These are phyloP conservation scores for Colletotrichum higginsianum DNA, from an alignment of 2,329 filamentous ascomycete species.

Conservation along the genomic window DNA sequence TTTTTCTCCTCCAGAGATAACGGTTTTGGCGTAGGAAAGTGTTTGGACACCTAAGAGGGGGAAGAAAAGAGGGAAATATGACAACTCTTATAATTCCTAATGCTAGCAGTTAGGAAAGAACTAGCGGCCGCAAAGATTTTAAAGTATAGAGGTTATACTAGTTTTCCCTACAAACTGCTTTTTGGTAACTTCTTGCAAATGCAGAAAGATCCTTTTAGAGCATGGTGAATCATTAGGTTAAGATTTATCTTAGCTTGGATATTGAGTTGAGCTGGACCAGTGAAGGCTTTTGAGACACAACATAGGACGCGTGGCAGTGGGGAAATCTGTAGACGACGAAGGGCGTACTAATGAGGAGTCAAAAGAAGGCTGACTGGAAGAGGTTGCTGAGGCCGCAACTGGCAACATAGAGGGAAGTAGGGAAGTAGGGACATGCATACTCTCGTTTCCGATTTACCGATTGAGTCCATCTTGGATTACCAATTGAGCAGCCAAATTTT, in stretches of 20 bases:
- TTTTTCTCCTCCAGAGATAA: background rate
- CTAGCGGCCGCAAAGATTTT: background rate
- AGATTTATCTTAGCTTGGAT: background rate
- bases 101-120: background rate
- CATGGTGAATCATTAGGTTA: background rate
- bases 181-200: background rate
- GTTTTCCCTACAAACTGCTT: background rate
- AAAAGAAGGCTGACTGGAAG: background rate
- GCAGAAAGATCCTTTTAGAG: background rate
- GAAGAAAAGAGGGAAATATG: background rate
- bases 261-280: constrained; percentile 2
- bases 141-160: background rate
- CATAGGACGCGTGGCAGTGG: constrained; percentile 1
- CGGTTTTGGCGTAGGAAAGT: background rate
- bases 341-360: background rate
- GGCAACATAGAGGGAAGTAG: background rate
- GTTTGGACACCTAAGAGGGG: background rate
- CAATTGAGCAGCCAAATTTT: background rate
- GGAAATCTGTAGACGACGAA: background rate
- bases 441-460: too few species aligned
- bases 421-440: too few species aligned
- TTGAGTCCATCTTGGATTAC: too few species aligned
- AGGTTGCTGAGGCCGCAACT: background rate
- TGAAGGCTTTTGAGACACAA: background rate
- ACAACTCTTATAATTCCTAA: background rate